Percentiles rank a stretch among this genome's conserved stretches.
Conservation (phyloP, 2,329 filamentous ascomycete genomes). For the Scedosporium apiospermum region DNA sequence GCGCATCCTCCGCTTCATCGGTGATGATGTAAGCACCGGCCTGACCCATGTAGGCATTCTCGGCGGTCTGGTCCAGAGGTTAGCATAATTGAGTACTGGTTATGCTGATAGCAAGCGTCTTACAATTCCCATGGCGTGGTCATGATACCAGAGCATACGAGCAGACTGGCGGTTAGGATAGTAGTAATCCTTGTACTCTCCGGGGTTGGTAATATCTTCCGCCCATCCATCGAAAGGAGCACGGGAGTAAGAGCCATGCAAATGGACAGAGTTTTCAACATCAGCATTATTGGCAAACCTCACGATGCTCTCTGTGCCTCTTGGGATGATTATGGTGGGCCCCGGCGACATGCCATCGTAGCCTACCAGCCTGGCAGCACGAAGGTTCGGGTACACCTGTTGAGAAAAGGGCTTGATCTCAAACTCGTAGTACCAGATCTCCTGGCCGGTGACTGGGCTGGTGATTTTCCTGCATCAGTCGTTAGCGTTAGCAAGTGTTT, state of each 20-base stretch:
- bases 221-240: constrained; percentile 40
- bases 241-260: constrained; percentile 42
- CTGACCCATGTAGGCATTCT: constrained; percentile 28
- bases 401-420: constrained; percentile 21
- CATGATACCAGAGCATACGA: constrained; percentile 50
- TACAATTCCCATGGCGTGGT: constrained; percentile 27
- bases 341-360: constrained; percentile 47
- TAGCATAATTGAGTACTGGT: not conserved
- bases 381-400: constrained; percentile 26
- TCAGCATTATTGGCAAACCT: constrained; percentile 41
- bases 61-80: not conserved
- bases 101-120: constrained; percentile 7
- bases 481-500: not conserved
- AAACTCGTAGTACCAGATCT: constrained; percentile 26
- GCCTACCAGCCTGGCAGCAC: constrained; percentile 24
- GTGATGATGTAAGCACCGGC: constrained; percentile 45
- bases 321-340: constrained; percentile 38
- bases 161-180: constrained; percentile 45
- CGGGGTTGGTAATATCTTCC: constrained; percentile 37
- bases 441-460: constrained; percentile 24
- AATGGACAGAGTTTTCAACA: constrained; percentile 36
- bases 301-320: constrained; percentile 41
- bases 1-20: constrained; percentile 36
- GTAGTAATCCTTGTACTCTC: constrained; percentile 53
- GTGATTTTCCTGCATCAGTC: constrained; percentile 17